A percentile compares a stretch with the other conserved stretches of the same genome.
Evolutionary conservation across 2,329 filamentous ascomycete species (phyloP).

Genomic region (Leptographium procerum): DNA sequence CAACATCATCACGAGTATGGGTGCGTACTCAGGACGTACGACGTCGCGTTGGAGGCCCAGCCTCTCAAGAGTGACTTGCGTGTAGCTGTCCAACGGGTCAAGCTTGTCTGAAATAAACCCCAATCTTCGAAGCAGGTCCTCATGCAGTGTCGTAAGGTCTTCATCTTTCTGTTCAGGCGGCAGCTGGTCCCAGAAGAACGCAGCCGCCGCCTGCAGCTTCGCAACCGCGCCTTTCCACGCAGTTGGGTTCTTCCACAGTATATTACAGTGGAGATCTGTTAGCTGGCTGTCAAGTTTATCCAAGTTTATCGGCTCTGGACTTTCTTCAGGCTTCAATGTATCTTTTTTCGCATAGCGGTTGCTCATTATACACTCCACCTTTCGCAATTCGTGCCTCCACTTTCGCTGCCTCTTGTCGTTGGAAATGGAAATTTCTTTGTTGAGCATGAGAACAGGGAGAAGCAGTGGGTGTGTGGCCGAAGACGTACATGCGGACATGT

Average conservation of each 20-base stretch:
- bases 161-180: background rate
- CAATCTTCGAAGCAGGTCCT: background rate
- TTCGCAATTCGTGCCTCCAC: slow-evolving; percentile 17
- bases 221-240: slow-evolving; percentile 14
- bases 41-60: slow-evolving; percentile 22
- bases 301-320: slow-evolving; percentile 13
- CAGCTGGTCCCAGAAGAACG: background rate
- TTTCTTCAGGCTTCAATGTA: background rate
- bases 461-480: slow-evolving; percentile 21
- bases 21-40: slow-evolving; percentile 15
- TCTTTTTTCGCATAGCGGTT: slow-evolving; percentile 15
- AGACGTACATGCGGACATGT: slow-evolving; percentile 16
- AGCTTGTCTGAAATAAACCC: slow-evolving; percentile 22
- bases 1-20: background rate
- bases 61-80: slow-evolving; percentile 21
- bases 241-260: slow-evolving; percentile 21
- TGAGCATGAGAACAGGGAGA: slow-evolving; percentile 20
- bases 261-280: slow-evolving; percentile 19
- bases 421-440: slow-evolving; percentile 15
- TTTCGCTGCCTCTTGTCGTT: slow-evolving; percentile 20
- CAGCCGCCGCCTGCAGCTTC: background rate
- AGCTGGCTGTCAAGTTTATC: slow-evolving; percentile 19
- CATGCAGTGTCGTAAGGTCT: background rate
- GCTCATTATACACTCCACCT: slow-evolving; percentile 18
- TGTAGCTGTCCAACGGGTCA: slow-evolving; percentile 20